Conservation (phyloP, 768 basidiomycete species). For the Boletales sp. region DNA sequence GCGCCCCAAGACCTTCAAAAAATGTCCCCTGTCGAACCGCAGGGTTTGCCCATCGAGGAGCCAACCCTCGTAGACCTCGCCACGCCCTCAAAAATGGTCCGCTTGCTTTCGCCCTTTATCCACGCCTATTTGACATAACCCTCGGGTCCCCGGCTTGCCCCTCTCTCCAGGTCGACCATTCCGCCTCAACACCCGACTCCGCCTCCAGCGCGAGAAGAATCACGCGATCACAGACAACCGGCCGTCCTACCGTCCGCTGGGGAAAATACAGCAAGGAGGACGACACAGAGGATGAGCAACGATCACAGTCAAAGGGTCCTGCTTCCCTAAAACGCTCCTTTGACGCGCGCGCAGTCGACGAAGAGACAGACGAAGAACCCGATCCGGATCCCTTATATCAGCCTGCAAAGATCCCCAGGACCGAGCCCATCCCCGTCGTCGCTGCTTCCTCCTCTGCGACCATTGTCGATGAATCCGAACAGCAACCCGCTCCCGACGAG, state of each 20-base stretch:
- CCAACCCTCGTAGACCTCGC: conserved; percentile 24
- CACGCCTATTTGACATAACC: conserved; percentile 26
- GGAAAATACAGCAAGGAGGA: conserved; percentile 30
- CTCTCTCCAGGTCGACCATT: conserved; percentile 22
- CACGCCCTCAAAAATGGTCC: conserved; percentile 27
- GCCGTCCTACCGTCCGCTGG: conserved; percentile 33
- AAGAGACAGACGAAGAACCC: conserved; percentile 32
- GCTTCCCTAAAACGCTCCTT: conserved; percentile 31
- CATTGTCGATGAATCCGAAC: conserved; percentile 23
- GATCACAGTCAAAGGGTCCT: conserved; percentile 9
- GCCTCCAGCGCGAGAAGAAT: conserved; percentile 23
- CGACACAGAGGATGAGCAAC: conserved; percentile 24
- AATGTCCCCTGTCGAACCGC: conserved; percentile 5
- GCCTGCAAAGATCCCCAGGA: conserved; percentile 28
- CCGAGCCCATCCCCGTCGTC: conserved; percentile 21
- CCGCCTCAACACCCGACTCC: conserved; percentile 23
- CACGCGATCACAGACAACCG: conserved; percentile 33
- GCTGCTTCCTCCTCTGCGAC: conserved; percentile 26
- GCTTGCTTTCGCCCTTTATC: conserved; percentile 29
- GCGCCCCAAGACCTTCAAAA: conserved; percentile 22
- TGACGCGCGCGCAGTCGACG: conserved; percentile 33
- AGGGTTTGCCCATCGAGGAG: conserved; percentile 15
- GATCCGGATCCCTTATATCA: conserved; percentile 18
- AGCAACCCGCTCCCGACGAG: conserved; percentile 6
- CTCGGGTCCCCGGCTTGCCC: conserved; percentile 20